Evolutionary conservation across 305 asterid species (phyloP), one percentile per base, ranked within the genome.

Genomic region (Fraxinus platypoda): DNA sequence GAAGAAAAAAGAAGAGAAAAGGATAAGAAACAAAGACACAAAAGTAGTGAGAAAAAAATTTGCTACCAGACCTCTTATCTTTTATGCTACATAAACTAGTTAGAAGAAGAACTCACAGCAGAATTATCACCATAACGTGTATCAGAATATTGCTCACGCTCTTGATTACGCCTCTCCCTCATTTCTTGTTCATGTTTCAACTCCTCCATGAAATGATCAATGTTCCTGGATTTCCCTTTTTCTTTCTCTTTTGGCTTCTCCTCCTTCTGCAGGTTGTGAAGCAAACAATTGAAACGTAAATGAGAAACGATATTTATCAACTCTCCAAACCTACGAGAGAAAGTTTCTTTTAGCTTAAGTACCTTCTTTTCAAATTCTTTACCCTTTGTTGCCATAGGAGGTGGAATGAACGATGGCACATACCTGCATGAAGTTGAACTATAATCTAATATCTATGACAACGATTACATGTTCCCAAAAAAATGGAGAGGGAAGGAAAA

Each of bases 201-300:
- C 85, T 95, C 99, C 91, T 95, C 99, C 99, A 95, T 94, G 78
- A 95, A 95, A 90, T 93, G 90, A 84, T 95, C 99, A 77, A 95
- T 95, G 91, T 94, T 95, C 87, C 98, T 82, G 17, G 94, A 83
- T 91, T 94, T 95, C 72, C 95, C 96, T 81, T 90, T 95, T 81
- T 94, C 98, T 86, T 86, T 93, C 83, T 95, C 98, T 89, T 89
- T 95, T 2, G 96, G 95, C 88, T 88, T 95, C 86, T 94, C 97
- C 88, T 91, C 99, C 90, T 90, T 90, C 95, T 95, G 93, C 84
- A 86, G 84, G 79, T 84, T 74, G 62, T 84, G 46, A 76, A 46
- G 11, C 46, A 78, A 30, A 28, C 75, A 78, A 82, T 37, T 78
- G 80, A 82, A 83, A 78, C 73, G 26, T 54, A 43, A 81, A 26